Conservation (phyloP, 2,329 filamentous ascomycete genomes). For the Exophiala bonariae region DNA sequence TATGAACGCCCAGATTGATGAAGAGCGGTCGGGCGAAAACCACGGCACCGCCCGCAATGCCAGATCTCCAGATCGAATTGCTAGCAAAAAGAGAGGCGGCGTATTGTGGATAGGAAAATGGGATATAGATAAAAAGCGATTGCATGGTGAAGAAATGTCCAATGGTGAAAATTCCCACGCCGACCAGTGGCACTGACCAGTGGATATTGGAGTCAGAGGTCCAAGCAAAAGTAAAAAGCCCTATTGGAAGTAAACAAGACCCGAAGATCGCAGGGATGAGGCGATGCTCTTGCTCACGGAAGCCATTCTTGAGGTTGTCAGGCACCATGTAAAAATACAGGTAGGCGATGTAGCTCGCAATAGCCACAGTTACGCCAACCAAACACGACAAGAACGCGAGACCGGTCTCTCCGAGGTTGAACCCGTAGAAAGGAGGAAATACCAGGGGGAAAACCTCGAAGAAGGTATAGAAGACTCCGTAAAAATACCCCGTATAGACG, state of each 20-base stretch:
- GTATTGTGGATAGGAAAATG: conserved; percentile 26
- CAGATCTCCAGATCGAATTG: conserved; percentile 30
- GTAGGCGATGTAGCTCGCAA: conserved; percentile 52
- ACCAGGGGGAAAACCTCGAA: conserved; percentile 67
- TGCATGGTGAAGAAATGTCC: conserved; percentile 24
- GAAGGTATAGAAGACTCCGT: conserved; percentile 47
- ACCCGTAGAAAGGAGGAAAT: conserved; percentile 59
- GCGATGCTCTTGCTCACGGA: conserved; percentile 53
- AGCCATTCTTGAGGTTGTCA: conserved; percentile 48
- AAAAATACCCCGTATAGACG: conserved; percentile 61
- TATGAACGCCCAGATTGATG: conserved; percentile 34
- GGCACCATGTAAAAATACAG: conserved; percentile 52
- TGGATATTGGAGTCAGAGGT: conserved; percentile 32
- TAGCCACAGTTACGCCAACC: conserved; percentile 55
- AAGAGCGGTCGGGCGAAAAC: conserved; percentile 36
- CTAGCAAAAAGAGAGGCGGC: conserved; percentile 27
- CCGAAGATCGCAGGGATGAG: conserved; percentile 54
- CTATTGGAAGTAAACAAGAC: conserved; percentile 35
- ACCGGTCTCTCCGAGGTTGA: conserved; percentile 58
- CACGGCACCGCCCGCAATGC: conserved; percentile 34
- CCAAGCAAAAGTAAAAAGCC: conserved; percentile 14
- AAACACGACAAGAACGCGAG: conserved; percentile 62
- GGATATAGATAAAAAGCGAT: conserved; percentile 27
- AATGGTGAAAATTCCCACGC: conserved; percentile 18
- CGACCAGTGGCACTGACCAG: conserved; percentile 32